Evolutionary conservation across 1,284 basidiomycete species (phyloP), one percentile per base, ranked within the genome.

Genomic region (Cutaneotrichosporon sp.): DNA sequence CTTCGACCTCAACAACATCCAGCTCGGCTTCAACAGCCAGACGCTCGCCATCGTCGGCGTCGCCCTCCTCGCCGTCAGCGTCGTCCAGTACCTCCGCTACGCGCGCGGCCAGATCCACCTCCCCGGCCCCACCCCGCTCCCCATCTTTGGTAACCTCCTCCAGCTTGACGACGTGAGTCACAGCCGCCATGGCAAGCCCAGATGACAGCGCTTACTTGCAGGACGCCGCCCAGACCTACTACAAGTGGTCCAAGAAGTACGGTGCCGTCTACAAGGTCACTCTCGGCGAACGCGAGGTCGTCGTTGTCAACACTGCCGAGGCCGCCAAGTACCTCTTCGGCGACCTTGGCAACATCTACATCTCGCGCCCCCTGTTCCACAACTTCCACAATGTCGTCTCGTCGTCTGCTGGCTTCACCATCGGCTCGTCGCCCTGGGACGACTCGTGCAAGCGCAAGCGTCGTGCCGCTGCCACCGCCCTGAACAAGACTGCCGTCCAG

Each of bases 401-500:
- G 22, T 60, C 60, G 14, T 54, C 64, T 2, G 60, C 64, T 14
- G 64, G 64, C 43, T 58, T 55, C 38, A 62, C 64, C 18, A 66
- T 66, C 53, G 64, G 64, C 24, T 62, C 60, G 4, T 66, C 64
- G 27, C 64, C 64, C 1, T 66, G 64, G 64, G 64, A 66, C 58
- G 64, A 66, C 50, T 55, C 51, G 45, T 66, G 64, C 60, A 62
- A 62, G 60, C 64, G 64, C 64, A 62, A 63, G 58, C 60, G 64
- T 34, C 56, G 56, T 43, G 64, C 64, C 4, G 64, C 60, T 11
- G 64, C 64, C 38, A 66, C 64, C 14, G 64, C 64, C 0, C 60
- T 66, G 18, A 66, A 66, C 64, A 54, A 49, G 52, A 47, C 33
- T 34, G 43, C 52, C 55, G 64, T 66, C 14, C 54, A 66, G 52